Percentiles rank a stretch among this genome's conserved stretches.
Conservation (phyloP, 805 yeast species). For the Zygosaccharomyces rouxii region DNA sequence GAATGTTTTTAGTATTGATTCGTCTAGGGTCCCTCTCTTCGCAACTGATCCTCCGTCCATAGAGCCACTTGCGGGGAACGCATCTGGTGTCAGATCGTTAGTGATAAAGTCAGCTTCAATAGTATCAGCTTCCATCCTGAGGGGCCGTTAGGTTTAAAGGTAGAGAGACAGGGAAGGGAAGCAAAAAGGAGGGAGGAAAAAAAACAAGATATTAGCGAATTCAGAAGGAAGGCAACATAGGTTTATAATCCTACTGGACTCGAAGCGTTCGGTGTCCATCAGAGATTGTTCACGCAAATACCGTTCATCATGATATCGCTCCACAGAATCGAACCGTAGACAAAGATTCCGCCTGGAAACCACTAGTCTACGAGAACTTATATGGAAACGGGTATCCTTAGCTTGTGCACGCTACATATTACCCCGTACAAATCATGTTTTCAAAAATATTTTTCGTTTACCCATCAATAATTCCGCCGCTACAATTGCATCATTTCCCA, state of each 20-base stretch:
- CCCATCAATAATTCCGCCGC: too few relatives aligned
- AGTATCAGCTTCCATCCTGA: slow-evolving; percentile 10
- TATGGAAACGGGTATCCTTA: not conserved
- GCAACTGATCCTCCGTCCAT: not conserved
- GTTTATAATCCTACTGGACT: slow-evolving; percentile 35
- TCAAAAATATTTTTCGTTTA: not conserved
- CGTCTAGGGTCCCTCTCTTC: slow-evolving; percentile 35
- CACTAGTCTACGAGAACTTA: slow-evolving; percentile 12
- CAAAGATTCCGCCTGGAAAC: slow-evolving; percentile 13
- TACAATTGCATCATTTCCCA: not conserved
- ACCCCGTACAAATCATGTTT: not conserved
- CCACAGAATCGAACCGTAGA: slow-evolving; percentile 9
- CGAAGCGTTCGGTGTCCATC: slow-evolving; percentile 22
- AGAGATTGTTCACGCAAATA: slow-evolving; percentile 40
- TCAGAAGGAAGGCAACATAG: slow-evolving; percentile 42
- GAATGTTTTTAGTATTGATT: slow-evolving; percentile 27
- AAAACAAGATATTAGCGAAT: slow-evolving; percentile 2
- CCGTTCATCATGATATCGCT: slow-evolving; percentile 34
- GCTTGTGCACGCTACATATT: not conserved
- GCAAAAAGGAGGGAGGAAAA: slow-evolving; percentile 9
- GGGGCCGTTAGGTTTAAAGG: not conserved
- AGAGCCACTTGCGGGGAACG: slow-evolving; percentile 5
- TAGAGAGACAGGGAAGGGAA: not conserved
- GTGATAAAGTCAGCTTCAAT: slow-evolving; percentile 29
- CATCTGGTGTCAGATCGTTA: slow-evolving; percentile 8